Evolutionary conservation across 345 rosid species (phyloP).

Genomic region (Limnanthes douglasii): DNA sequence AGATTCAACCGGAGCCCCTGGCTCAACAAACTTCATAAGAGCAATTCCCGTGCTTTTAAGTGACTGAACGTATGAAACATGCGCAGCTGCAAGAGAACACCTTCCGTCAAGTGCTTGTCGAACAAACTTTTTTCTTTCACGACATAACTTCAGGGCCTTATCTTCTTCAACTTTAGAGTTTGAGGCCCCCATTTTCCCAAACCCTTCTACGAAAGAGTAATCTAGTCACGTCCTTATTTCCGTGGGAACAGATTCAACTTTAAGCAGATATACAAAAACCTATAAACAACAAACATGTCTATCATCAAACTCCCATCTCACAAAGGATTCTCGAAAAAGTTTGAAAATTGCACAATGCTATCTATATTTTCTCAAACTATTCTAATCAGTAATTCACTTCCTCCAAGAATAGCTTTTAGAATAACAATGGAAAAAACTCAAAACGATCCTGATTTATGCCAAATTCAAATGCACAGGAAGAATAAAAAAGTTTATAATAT

Average conservation of each 20-base stretch:
- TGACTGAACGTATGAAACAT: slow-evolving; percentile 53
- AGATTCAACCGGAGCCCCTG: slow-evolving; percentile 56
- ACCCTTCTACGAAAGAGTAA: too few relatives aligned
- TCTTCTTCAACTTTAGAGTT: slow-evolving; percentile 72
- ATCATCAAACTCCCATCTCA: neutral
- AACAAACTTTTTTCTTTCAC: slow-evolving; percentile 74
- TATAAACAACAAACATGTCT: neutral
- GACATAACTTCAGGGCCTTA: slow-evolving; percentile 74
- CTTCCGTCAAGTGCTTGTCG: slow-evolving; percentile 92
- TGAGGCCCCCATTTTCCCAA: slow-evolving; percentile 54
- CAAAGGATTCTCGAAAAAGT: neutral
- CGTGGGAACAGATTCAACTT: neutral
- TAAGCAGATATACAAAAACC: slow-evolving; percentile 1
- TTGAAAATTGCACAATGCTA: slow-evolving; percentile 2
- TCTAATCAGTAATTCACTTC: neutral
- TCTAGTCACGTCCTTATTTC: too few relatives aligned
- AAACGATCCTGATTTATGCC: neutral
- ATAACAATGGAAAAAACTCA: neutral
- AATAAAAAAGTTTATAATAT: slow-evolving; percentile 2
- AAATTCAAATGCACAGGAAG: neutral
- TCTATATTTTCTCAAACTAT: neutral
- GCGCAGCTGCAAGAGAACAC: slow-evolving; percentile 73
- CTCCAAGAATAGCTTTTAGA: neutral
- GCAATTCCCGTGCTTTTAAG: slow-evolving; percentile 61
- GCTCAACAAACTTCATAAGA: slow-evolving; percentile 64